Conservation (phyloP, 495 filamentous ascomycete species). For the Aspergillus egyptiacus region DNA sequence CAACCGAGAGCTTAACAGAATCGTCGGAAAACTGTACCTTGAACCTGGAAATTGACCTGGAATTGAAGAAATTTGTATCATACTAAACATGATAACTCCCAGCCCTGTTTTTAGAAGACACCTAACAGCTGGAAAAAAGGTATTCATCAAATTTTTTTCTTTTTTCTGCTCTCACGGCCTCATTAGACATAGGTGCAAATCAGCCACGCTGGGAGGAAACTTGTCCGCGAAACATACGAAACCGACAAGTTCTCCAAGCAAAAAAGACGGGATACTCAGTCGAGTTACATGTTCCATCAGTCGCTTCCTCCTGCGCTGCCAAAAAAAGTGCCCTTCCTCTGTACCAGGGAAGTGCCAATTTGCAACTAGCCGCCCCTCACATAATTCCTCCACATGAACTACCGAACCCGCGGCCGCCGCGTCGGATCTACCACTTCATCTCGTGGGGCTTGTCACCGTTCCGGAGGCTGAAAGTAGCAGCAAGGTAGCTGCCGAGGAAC, state of each 20-base stretch:
- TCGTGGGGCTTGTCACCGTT: constrained; percentile 98
- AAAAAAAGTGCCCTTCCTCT: constrained; percentile 11
- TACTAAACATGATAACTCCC: constrained; percentile 41
- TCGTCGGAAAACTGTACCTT: constrained; percentile 32
- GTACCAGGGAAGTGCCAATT: constrained; percentile 26
- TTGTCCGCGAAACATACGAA: constrained; percentile 32
- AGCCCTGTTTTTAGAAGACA: constrained; percentile 30
- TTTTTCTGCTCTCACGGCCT: constrained; percentile 38
- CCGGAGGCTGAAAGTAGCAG: constrained; percentile 87
- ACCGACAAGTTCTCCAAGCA: constrained; percentile 31
- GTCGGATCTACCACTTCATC: constrained; percentile 76
- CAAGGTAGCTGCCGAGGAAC: constrained; percentile 81
- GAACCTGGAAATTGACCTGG: constrained; percentile 31
- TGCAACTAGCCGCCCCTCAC: constrained; percentile 41
- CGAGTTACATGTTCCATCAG: constrained; percentile 43
- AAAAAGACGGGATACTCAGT: constrained; percentile 34
- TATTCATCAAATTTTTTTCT: constrained; percentile 41
- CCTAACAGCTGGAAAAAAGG: constrained; percentile 27
- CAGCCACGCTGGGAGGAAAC: constrained; percentile 30
- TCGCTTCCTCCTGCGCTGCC: constrained; percentile 29
- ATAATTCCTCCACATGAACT: constrained; percentile 42
- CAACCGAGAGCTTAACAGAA: background rate
- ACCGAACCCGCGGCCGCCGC: constrained; percentile 45
- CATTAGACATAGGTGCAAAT: constrained; percentile 31
- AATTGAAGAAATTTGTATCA: constrained; percentile 24